Percentiles rank a stretch among this genome's conserved stretches.
phyloP scores from a whole-genome alignment of 768 basidiomycete species.

The Pulveroboletus sp. region DNA sequence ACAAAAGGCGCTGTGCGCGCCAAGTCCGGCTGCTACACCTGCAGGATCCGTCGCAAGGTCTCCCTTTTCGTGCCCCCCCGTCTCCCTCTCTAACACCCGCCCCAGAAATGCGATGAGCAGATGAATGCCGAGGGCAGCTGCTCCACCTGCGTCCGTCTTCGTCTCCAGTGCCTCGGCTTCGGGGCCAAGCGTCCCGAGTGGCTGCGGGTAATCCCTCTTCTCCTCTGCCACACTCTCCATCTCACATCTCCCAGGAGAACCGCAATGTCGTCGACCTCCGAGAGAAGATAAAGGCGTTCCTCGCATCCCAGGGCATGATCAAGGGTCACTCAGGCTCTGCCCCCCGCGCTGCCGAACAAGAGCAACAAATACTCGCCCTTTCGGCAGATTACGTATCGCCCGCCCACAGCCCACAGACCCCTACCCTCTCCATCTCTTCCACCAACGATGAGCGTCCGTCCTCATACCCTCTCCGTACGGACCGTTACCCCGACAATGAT shows the following conservation, averaged over 20 bases:
- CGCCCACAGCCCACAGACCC: conserved; percentile 41
- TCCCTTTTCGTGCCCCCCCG: conserved; percentile 14
- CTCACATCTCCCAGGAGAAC: conserved; percentile 49
- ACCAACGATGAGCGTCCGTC: conserved; percentile 37
- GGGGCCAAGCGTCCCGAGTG: conserved; percentile 83
- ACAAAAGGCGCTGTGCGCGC: conserved; percentile 79
- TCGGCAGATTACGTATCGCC: conserved; percentile 44
- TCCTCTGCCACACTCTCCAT: background rate
- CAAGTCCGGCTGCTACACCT: conserved; percentile 87
- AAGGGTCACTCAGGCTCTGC: conserved; percentile 79
- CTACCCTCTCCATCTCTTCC: conserved; percentile 44
- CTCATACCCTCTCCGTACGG: conserved; percentile 31
- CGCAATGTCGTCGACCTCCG: conserved; percentile 64
- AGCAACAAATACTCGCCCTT: conserved; percentile 49
- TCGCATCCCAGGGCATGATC: conserved; percentile 84
- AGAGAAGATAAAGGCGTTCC: conserved; percentile 74
- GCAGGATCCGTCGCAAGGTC: conserved; percentile 83
- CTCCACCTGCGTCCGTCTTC: conserved; percentile 72
- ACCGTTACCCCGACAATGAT: conserved; percentile 28
- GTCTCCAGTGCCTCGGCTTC: conserved; percentile 82
- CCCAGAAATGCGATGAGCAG: conserved; percentile 82
- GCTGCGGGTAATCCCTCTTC: conserved; percentile 58
- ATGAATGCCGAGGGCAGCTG: conserved; percentile 59
- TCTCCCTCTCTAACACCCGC: conserved; percentile 12
- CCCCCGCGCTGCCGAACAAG: conserved; percentile 53